These are phyloP conservation scores for Potentilla sterilis DNA, from an alignment of 306 rosid genomes.

Conservation along the genomic window DNA sequence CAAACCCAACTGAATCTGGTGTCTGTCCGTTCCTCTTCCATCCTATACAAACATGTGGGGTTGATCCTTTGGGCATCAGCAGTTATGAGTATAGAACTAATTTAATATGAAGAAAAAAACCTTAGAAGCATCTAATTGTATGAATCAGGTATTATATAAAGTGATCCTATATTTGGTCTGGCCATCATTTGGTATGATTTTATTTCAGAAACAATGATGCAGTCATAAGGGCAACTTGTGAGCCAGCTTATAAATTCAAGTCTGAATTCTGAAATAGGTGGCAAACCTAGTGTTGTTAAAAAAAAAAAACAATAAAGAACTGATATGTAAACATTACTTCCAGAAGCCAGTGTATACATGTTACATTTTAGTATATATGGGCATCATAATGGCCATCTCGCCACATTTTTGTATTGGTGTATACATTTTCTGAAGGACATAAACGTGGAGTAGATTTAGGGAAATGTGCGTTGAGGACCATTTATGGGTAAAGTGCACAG, in stretches of 20 bases:
- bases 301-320: background rate
- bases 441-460: background rate
- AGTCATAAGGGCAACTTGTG: background rate
- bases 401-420: background rate
- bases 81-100: background rate
- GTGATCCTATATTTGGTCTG: background rate
- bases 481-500: background rate
- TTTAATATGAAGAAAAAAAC: background rate
- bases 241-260: background rate
- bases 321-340: background rate
- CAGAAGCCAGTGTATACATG: background rate
- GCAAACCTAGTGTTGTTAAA: background rate
- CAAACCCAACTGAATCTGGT: background rate
- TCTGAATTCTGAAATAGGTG: background rate
- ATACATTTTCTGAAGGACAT: background rate
- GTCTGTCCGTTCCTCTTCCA: background rate
- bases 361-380: background rate
- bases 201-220: background rate
- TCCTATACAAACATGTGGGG: background rate
- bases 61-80: background rate
- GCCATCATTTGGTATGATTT: background rate
- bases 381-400: background rate
- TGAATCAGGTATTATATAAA: background rate
- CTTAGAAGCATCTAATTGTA: background rate
- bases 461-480: background rate